These are phyloP conservation scores for Xenosphaeropsis pyriputrescens DNA, from an alignment of 2,329 filamentous ascomycete species.

Conservation along the genomic window DNA sequence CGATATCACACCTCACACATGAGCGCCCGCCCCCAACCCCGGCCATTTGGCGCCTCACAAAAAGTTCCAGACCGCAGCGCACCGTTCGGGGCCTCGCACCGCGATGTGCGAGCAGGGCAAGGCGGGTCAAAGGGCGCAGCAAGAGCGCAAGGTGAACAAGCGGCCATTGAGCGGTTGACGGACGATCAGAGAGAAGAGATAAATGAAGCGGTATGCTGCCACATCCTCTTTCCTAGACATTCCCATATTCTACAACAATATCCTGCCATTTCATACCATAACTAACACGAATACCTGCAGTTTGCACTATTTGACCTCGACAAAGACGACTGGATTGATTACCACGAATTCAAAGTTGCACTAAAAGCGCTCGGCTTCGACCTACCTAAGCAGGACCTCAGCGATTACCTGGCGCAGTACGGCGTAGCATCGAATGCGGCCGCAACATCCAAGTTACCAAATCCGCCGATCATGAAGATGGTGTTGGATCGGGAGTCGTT, in stretches of 20 bases:
- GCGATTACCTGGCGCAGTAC: slow-evolving; percentile 65
- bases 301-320: slow-evolving; percentile 95
- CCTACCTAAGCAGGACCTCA: slow-evolving; percentile 72
- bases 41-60: no score
- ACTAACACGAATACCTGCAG: slow-evolving; percentile 24
- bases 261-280: no score
- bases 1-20: no score
- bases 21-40: no score
- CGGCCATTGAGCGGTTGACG: slow-evolving; percentile 32
- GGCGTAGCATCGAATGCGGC: slow-evolving; percentile 51
- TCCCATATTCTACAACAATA: no score
- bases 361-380: slow-evolving; percentile 93
- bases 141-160: slow-evolving; percentile 2
- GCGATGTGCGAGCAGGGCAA: neutral
- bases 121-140: slow-evolving; percentile 1
- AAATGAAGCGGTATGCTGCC: slow-evolving; percentile 65
- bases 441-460: slow-evolving; percentile 20
- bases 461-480: no score
- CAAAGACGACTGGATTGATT: slow-evolving; percentile 87
- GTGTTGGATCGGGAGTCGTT: slow-evolving; percentile 35
- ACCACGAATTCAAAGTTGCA: slow-evolving; percentile 95
- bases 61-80: slow-evolving; percentile 28
- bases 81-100: slow-evolving; percentile 9
- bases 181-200: slow-evolving; percentile 92
- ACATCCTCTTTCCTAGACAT: no score